Conservation (phyloP, 768 basidiomycete species). For the Lanmaoa rubissima region DNA sequence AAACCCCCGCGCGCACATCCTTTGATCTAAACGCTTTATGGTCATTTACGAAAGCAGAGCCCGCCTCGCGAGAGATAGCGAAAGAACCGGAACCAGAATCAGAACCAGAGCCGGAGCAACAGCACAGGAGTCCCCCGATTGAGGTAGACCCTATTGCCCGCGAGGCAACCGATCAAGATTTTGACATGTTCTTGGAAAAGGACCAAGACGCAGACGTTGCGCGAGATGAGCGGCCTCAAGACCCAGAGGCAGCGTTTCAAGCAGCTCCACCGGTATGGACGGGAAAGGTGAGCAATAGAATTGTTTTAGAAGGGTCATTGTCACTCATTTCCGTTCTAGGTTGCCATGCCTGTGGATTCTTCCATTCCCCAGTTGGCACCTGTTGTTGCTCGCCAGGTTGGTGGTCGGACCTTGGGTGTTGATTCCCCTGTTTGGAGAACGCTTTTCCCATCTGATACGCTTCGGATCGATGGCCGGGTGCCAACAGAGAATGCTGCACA, state of each 20-base stretch:
- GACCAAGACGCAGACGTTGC: constrained; percentile 39
- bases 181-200: constrained; percentile 82
- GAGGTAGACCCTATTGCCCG: constrained; percentile 37
- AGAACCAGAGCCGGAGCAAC: constrained; percentile 29
- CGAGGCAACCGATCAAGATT: constrained; percentile 73
- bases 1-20: constrained; percentile 46
- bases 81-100: constrained; percentile 29
- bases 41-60: constrained; percentile 47
- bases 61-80: constrained; percentile 14
- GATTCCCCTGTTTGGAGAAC: constrained; percentile 70
- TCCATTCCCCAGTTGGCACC: constrained; percentile 62
- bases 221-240: constrained; percentile 31
- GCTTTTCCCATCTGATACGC: constrained; percentile 66
- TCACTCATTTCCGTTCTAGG: constrained; percentile 40
- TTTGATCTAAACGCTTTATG: constrained; percentile 77
- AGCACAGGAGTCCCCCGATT: constrained; percentile 43
- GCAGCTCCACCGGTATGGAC: constrained; percentile 65
- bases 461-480: constrained; percentile 84
- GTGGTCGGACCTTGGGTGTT: constrained; percentile 58
- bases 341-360: constrained; percentile 79
- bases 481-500: constrained; percentile 71
- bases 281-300: constrained; percentile 56
- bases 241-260: constrained; percentile 51
- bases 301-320: not conserved
- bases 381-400: constrained; percentile 75